Evolutionary conservation across 345 rosid species (phyloP).

Genomic region (Eucalyptus curtisii): DNA sequence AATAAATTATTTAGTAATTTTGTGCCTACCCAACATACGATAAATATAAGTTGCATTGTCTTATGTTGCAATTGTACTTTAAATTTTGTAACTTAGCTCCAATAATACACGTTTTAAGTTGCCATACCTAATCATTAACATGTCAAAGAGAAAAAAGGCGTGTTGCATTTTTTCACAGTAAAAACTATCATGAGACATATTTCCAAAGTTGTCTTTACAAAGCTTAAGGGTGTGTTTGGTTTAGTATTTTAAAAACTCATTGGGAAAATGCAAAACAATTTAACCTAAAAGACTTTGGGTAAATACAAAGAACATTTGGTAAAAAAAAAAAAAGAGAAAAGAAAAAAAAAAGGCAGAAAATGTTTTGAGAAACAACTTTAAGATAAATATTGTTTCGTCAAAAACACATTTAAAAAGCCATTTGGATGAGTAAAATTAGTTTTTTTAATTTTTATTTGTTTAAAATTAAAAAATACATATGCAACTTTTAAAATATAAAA

Average conservation of each 20-base stretch:
- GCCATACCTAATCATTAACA: neutral
- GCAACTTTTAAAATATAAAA: no score
- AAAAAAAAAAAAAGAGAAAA: no score
- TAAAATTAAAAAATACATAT: no score
- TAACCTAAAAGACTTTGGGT: rapidly evolving
- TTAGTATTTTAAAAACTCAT: rapidly evolving
- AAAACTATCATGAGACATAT: neutral
- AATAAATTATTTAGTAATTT: neutral
- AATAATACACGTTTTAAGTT: rapidly evolving
- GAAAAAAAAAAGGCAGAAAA: no score
- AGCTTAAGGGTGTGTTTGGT: rapidly evolving
- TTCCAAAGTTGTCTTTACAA: neutral
- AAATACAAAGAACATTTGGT: rapidly evolving
- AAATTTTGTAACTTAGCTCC: neutral
- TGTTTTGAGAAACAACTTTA: rapidly evolving
- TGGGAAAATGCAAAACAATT: rapidly evolving
- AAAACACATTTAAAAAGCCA: no score
- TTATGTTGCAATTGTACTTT: neutral
- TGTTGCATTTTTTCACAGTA: rapidly evolving
- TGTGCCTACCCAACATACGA: neutral
- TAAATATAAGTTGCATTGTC: neutral
- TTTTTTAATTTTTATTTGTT: rapidly evolving
- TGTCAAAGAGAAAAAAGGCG: neutral
- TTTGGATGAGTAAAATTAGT: no score
- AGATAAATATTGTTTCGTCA: rapidly evolving